Evolutionary conservation across 805 yeast genomes (phyloP).

Genomic region (Metschnikowia continentalis): DNA sequence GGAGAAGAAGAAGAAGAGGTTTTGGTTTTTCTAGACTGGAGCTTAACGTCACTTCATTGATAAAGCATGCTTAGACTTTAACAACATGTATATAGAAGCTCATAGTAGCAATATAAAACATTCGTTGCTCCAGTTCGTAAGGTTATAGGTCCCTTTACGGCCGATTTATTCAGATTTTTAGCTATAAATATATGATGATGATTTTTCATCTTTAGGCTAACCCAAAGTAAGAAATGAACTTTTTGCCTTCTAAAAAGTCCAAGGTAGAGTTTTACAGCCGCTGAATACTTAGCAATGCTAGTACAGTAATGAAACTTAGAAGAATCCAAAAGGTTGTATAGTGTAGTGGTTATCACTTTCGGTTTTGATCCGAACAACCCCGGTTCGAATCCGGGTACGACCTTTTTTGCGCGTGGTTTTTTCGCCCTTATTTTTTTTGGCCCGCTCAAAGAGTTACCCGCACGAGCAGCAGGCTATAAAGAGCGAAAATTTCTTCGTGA

Average conservation of each 20-base stretch:
- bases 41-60: too few species aligned
- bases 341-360: conserved; percentile 80
- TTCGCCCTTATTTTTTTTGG: not conserved
- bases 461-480: conserved; percentile 16
- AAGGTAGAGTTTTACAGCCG: too few species aligned
- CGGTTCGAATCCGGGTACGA: conserved; percentile 84
- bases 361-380: conserved; percentile 80
- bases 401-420: conserved; percentile 34
- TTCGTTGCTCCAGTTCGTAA: not conserved
- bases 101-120: not conserved
- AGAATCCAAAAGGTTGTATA: conserved; percentile 40
- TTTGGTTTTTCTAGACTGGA: conserved; percentile 11
- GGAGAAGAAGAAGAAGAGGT: conserved; percentile 12
- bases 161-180: not conserved
- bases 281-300: too few species aligned
- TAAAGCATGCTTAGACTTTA: not conserved
- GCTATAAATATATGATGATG: too few species aligned
- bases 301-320: not conserved
- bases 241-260: too few species aligned
- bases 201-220: too few species aligned
- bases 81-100: not conserved
- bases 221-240: too few species aligned
- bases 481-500: conserved; percentile 6
- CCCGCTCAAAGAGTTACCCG: conserved; percentile 25
- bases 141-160: not conserved